Conservation (phyloP, 768 basidiomycete species). For the Termitomyces sp. region DNA sequence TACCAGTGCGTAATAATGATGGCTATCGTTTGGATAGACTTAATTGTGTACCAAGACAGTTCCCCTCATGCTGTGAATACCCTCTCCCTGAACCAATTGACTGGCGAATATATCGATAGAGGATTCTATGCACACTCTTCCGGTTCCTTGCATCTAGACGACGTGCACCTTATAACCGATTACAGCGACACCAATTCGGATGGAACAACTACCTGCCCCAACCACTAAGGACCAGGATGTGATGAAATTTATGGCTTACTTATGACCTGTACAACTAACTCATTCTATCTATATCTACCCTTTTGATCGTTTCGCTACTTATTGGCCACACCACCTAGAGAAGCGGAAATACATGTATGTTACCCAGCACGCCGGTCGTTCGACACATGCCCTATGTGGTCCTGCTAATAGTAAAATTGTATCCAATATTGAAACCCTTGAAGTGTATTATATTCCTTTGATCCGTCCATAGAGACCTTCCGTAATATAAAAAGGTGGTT, state of each 20-base stretch:
- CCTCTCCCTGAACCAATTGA: not conserved
- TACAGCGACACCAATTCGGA: not conserved
- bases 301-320: not conserved
- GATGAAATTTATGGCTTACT: not conserved
- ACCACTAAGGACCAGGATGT: not conserved
- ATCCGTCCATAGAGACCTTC: not conserved
- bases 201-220: not conserved
- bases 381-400: not conserved
- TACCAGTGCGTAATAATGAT: not conserved
- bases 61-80: slow-evolving; percentile 3
- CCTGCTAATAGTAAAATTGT: not conserved
- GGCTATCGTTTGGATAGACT: too few relatives aligned
- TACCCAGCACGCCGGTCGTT: not conserved
- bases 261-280: not conserved
- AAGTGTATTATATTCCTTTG: not conserved
- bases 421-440: not conserved
- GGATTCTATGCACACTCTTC: not conserved
- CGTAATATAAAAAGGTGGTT: not conserved
- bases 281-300: not conserved
- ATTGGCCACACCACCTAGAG: not conserved
- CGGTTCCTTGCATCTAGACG: not conserved
- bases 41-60: not conserved
- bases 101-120: not conserved
- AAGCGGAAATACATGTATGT: not conserved
- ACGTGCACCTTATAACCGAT: not conserved